These are phyloP conservation scores for Musa acuminata DNA, from an alignment of 176 grass and related monocot genomes.

Conservation along the genomic window DNA sequence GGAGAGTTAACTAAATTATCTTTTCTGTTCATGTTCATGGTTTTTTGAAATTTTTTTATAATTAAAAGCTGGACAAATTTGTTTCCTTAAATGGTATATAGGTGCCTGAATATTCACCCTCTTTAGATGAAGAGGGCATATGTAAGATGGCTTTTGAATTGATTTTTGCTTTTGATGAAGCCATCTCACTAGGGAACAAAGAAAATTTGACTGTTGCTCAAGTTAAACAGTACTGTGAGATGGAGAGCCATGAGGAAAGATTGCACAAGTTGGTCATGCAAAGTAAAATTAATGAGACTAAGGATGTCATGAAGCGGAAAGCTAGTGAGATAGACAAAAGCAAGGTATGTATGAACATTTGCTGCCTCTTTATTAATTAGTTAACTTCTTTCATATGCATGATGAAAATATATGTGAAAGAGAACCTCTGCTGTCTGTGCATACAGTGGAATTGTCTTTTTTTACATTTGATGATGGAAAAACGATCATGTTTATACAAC, in stretches of 20 bases:
- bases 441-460: not conserved
- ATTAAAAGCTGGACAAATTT: not conserved
- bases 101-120: slow-evolving; percentile 73
- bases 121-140: slow-evolving; percentile 71
- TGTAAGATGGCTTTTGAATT: slow-evolving; percentile 66
- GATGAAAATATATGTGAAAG: not conserved
- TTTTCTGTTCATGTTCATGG: not conserved
- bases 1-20: not conserved
- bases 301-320: slow-evolving; percentile 79
- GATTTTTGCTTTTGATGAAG: slow-evolving; percentile 84
- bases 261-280: slow-evolving; percentile 73
- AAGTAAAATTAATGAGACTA: slow-evolving; percentile 78
- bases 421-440: not conserved
- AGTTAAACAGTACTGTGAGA: slow-evolving; percentile 92
- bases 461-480: not conserved
- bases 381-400: not conserved
- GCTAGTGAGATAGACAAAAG: slow-evolving; percentile 84
- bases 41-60: not conserved
- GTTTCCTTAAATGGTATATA: slow-evolving; percentile 47
- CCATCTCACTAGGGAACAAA: slow-evolving; percentile 76
- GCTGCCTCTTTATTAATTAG: not conserved
- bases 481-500: not conserved
- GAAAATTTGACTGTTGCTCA: slow-evolving; percentile 77
- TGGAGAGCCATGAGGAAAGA: slow-evolving; percentile 82
- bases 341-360: slow-evolving; percentile 38